These are phyloP conservation scores for Globisporangium sylvaticum DNA, from an alignment of 352 stramenopile species.

Conservation along the genomic window DNA sequence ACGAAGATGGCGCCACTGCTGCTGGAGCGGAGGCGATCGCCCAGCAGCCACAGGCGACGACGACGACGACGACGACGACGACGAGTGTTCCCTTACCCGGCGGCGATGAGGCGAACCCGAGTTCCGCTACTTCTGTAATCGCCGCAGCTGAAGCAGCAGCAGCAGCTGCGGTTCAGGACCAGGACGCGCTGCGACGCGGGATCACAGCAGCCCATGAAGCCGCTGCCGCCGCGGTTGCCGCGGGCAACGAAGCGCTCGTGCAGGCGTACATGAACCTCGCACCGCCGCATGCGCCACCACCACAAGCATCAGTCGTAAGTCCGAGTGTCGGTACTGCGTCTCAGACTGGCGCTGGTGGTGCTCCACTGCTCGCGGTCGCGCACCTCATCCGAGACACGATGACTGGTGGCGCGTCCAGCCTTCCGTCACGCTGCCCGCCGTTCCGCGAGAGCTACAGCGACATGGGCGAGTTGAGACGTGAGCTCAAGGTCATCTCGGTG, in stretches of 20 bases:
- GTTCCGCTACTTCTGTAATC: background rate
- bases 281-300: background rate
- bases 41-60: background rate
- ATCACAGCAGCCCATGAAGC: conserved; percentile 9
- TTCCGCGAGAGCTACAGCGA: conserved; percentile 72
- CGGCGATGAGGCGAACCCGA: background rate
- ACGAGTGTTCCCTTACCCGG: background rate
- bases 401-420: background rate
- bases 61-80: background rate
- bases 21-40: background rate
- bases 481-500: conserved; percentile 74
- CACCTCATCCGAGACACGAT: conserved; percentile 10
- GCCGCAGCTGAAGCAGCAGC: background rate
- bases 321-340: background rate
- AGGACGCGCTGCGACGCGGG: conserved; percentile 7
- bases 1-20: conserved; percentile 1
- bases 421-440: conserved; percentile 31
- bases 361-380: background rate
- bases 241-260: conserved; percentile 15
- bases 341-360: background rate
- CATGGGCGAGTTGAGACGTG: conserved; percentile 70
- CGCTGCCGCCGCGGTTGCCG: conserved; percentile 7
- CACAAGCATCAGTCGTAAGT: background rate
- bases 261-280: conserved; percentile 20
- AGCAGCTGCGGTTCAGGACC: background rate